A percentile compares a stretch with the other conserved stretches of the same genome.
phyloP scores from a whole-genome alignment of 768 basidiomycete species.

The Guyanaporus albipodus region DNA sequence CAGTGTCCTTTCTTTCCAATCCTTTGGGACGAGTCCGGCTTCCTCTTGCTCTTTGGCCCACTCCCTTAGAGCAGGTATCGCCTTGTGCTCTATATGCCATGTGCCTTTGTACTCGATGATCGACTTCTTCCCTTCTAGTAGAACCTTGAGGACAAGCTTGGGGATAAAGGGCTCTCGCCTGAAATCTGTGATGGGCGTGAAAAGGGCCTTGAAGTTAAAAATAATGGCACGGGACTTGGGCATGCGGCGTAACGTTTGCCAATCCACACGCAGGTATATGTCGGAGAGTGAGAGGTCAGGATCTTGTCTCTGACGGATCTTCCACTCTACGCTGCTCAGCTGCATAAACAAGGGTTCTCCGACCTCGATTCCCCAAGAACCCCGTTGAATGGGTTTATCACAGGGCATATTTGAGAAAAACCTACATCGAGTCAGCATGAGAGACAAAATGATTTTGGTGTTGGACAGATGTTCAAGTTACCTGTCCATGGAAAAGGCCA shows the following conservation, averaged over 20 bases:
- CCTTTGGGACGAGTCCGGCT: constrained; percentile 41
- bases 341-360: constrained; percentile 48
- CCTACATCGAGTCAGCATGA: constrained; percentile 20
- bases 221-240: constrained; percentile 46
- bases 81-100: constrained; percentile 38
- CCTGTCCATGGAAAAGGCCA: constrained; percentile 49
- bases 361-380: constrained; percentile 50
- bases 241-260: constrained; percentile 51
- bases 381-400: constrained; percentile 49
- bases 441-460: not conserved
- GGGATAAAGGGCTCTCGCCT: constrained; percentile 47
- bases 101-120: constrained; percentile 45
- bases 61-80: constrained; percentile 41
- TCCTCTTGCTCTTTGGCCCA: constrained; percentile 51
- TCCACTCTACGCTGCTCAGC: constrained; percentile 36
- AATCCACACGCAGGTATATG: constrained; percentile 48
- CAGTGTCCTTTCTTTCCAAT: constrained; percentile 48
- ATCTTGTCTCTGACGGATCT: constrained; percentile 30
- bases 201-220: constrained; percentile 53
- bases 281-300: constrained; percentile 37
- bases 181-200: constrained; percentile 45
- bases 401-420: constrained; percentile 46
- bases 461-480: no score
- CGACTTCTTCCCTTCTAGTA: constrained; percentile 37
- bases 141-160: constrained; percentile 40